phyloP scores from a whole-genome alignment of 2,329 filamentous ascomycete genomes.

The Epichloe hybrida region DNA sequence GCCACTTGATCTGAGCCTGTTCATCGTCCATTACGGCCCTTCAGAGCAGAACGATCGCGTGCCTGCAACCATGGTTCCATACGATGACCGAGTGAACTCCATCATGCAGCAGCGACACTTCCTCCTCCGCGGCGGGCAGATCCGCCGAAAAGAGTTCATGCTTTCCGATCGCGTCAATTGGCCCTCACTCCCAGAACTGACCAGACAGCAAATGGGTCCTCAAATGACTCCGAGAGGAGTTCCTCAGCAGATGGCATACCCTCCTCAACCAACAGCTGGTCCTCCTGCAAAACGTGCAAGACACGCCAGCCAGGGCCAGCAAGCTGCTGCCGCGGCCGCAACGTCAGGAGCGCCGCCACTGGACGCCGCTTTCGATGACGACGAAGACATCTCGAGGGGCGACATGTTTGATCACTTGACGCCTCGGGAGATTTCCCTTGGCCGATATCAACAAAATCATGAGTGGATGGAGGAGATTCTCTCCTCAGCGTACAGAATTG shows the following conservation, averaged over 20 bases:
- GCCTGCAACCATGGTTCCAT: slow-evolving; percentile 52
- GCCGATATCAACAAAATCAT: slow-evolving; percentile 85
- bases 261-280: slow-evolving; percentile 34
- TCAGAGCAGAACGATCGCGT: slow-evolving; percentile 62
- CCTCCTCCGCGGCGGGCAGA: slow-evolving; percentile 63
- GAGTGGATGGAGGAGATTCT: slow-evolving; percentile 99
- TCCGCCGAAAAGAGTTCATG: slow-evolving; percentile 89
- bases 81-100: slow-evolving; percentile 45
- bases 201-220: slow-evolving; percentile 36
- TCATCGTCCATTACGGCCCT: slow-evolving; percentile 81
- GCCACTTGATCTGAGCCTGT: slow-evolving; percentile 66
- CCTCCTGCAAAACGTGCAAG: slow-evolving; percentile 43
- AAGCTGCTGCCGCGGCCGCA: slow-evolving; percentile 13
- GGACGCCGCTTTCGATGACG: slow-evolving; percentile 56
- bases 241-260: slow-evolving; percentile 50
- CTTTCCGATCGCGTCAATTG: slow-evolving; percentile 79
- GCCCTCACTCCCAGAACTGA: slow-evolving; percentile 60
- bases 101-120: slow-evolving; percentile 48
- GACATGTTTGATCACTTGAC: slow-evolving; percentile 85
- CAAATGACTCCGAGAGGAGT: slow-evolving; percentile 32
- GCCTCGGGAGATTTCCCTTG: slow-evolving; percentile 75
- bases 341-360: slow-evolving; percentile 23
- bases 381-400: slow-evolving; percentile 75
- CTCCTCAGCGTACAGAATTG: slow-evolving; percentile 74
- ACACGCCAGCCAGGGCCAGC: slow-evolving; percentile 29